phyloP scores from a whole-genome alignment of 78 protist species.

The Chrysochromulina parva region DNA sequence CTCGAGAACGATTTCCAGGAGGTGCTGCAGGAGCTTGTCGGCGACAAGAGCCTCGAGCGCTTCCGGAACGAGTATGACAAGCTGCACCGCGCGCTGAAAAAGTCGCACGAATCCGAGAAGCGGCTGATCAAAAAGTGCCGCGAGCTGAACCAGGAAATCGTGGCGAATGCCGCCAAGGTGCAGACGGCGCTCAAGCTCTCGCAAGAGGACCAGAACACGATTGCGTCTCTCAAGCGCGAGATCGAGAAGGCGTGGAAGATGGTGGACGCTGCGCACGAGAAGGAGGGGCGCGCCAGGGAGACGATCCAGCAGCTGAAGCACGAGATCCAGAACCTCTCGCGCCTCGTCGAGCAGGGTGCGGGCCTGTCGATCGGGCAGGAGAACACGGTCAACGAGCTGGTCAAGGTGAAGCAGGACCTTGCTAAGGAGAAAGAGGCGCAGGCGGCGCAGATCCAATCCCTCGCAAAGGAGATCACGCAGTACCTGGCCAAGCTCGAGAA shows the following conservation, averaged over 20 bases:
- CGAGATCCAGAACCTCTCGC: slow-evolving; percentile 71
- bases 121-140: slow-evolving; percentile 72
- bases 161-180: slow-evolving; percentile 85
- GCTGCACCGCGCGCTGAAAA: slow-evolving; percentile 72
- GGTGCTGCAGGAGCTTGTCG: slow-evolving; percentile 76
- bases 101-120: slow-evolving; percentile 85
- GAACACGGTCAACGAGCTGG: slow-evolving; percentile 75
- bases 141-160: slow-evolving; percentile 72
- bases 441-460: background rate
- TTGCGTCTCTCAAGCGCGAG: slow-evolving; percentile 77
- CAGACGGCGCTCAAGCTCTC: slow-evolving; percentile 70
- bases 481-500: slow-evolving; percentile 41
- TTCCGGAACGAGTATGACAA: slow-evolving; percentile 87
- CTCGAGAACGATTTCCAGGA: slow-evolving; percentile 22
- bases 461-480: slow-evolving; percentile 46
- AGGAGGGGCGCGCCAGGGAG: slow-evolving; percentile 80
- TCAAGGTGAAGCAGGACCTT: slow-evolving; percentile 72
- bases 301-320: slow-evolving; percentile 76
- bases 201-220: slow-evolving; percentile 83
- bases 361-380: slow-evolving; percentile 81
- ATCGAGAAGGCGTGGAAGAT: slow-evolving; percentile 85
- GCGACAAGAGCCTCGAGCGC: slow-evolving; percentile 76
- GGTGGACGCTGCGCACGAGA: slow-evolving; percentile 84
- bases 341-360: slow-evolving; percentile 81
- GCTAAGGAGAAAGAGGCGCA: slow-evolving; percentile 51